Conservation (phyloP, 495 filamentous ascomycete genomes). For the Bombardia bombarda region DNA sequence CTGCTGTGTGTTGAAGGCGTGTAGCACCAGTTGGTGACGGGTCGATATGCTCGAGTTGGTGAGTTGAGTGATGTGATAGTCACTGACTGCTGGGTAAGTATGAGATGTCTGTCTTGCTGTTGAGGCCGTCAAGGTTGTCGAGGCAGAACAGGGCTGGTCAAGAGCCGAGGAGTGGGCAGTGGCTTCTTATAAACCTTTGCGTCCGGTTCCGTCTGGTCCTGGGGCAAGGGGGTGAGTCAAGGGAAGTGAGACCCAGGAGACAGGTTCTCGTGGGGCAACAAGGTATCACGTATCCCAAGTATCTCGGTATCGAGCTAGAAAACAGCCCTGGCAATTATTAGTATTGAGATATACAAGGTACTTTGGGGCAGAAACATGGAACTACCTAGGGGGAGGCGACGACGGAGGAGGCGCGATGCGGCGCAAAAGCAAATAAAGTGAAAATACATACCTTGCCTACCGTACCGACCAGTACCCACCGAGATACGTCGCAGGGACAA, state of each 20-base stretch:
- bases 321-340: conserved; percentile 6
- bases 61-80: conserved; percentile 3
- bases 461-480: background rate
- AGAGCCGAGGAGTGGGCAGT: conserved; percentile 1
- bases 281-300: conserved; percentile 5
- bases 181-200: conserved; percentile 9
- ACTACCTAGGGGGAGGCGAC: background rate
- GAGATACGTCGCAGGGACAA: background rate
- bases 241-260: conserved; percentile 14
- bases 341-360: background rate
- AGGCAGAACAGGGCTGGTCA: background rate
- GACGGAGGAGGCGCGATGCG: conserved; percentile 6
- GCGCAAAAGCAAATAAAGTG: conserved; percentile 6
- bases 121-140: background rate
- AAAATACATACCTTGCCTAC: background rate
- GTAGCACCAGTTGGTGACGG: conserved; percentile 11
- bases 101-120: background rate
- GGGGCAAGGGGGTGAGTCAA: conserved; percentile 4
- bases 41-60: conserved; percentile 4
- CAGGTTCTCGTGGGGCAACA: conserved; percentile 26
- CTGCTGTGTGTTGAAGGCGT: conserved; percentile 8
- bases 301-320: conserved; percentile 4
- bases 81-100: background rate
- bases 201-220: background rate
- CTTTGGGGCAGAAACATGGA: background rate